Evolutionary conservation across 2,329 filamentous ascomycete genomes (phyloP).

Genomic region (Aspergillus alliaceus): DNA sequence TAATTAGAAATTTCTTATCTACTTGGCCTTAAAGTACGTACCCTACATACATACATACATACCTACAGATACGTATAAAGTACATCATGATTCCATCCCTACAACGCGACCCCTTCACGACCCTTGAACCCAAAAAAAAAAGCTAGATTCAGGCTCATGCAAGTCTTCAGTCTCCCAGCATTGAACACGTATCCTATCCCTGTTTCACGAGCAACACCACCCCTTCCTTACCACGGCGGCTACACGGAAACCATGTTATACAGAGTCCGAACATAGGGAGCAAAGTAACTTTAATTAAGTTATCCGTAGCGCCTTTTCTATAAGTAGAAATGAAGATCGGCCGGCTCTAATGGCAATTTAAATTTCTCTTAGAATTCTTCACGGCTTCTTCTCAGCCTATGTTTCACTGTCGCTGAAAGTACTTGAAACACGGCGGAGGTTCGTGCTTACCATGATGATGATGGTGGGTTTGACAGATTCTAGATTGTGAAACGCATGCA

Average conservation of each 20-base stretch:
- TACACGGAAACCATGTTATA: not conserved
- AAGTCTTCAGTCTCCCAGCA: not conserved
- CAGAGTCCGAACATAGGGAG: not conserved
- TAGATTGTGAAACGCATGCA: not conserved
- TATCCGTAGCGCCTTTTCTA: not conserved
- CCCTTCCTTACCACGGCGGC: not conserved
- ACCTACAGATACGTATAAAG: not conserved
- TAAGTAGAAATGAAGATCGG: not conserved
- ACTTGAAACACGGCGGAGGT: slow-evolving; percentile 7
- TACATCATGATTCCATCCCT: slow-evolving; percentile 14
- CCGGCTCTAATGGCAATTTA: slow-evolving; percentile 2
- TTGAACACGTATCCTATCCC: slow-evolving; percentile 9
- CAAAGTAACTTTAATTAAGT: not conserved
- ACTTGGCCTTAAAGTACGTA: too few relatives aligned
- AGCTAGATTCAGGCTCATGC: not conserved
- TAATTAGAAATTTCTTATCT: too few relatives aligned
- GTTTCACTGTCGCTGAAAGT: slow-evolving; percentile 3
- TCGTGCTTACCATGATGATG: not conserved
- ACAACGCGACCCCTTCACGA: slow-evolving; percentile 20
- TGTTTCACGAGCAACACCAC: slow-evolving; percentile 11
- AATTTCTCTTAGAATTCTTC: not conserved
- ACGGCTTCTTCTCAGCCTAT: slow-evolving; percentile 10
- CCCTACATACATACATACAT: not conserved
- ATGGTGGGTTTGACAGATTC: not conserved
- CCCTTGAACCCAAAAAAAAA: not conserved